Percentiles rank a stretch among this genome's conserved stretches.
Conservation (phyloP, 2,329 filamentous ascomycete genomes). For the Chrysoporthe austroafricana region DNA sequence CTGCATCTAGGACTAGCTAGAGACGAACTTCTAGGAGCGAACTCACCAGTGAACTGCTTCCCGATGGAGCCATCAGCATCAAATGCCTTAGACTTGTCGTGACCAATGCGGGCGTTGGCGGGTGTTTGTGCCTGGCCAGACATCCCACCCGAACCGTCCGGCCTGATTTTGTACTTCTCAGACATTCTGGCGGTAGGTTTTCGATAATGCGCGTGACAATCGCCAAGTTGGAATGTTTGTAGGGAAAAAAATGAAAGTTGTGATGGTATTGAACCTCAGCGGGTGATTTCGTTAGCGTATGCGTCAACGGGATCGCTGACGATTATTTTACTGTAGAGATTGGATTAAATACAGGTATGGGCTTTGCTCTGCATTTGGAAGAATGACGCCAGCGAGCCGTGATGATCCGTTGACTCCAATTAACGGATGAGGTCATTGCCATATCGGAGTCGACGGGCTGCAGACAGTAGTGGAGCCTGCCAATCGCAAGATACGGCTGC, state of each 20-base stretch:
- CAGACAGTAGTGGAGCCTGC: background rate
- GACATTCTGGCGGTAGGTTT: conserved; percentile 21
- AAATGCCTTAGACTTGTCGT: conserved; percentile 45
- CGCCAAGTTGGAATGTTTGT: no score
- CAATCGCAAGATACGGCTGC: background rate
- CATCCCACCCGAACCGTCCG: conserved; percentile 25
- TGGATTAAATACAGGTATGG: background rate
- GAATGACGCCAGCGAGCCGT: conserved; percentile 19
- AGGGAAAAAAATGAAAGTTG: background rate
- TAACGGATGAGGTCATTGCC: conserved; percentile 24
- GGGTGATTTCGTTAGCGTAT: background rate
- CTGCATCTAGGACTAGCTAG: background rate
- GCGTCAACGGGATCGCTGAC: no score
- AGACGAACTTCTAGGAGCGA: background rate
- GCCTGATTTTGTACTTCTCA: conserved; percentile 27
- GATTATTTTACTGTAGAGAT: background rate
- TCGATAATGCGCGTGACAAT: no score
- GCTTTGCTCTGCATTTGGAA: background rate
- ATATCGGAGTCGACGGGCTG: background rate
- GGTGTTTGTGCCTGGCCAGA: conserved; percentile 29
- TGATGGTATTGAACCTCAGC: no score
- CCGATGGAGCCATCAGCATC: conserved; percentile 56
- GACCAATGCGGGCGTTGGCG: conserved; percentile 34
- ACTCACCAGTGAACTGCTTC: conserved; percentile 57
- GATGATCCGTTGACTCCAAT: conserved; percentile 19